Evolutionary conservation across 163 green algal genomes (phyloP), one percentile per base, ranked within the genome.

Genomic region (Prototheca cutis): DNA sequence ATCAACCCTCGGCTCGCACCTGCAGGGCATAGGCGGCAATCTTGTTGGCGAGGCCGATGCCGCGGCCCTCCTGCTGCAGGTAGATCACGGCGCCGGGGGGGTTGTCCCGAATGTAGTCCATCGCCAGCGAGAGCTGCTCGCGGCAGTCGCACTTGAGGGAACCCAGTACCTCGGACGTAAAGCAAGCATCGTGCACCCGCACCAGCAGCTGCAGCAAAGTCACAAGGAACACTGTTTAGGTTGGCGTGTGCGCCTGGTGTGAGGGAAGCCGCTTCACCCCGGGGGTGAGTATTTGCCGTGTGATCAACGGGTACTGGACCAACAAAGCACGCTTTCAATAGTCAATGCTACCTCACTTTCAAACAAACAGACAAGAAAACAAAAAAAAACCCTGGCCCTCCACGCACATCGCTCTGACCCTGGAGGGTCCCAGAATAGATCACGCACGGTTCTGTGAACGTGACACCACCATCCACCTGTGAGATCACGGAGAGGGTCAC

Each of bases 41-140:
- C 55, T 97, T 97, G 75, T 97, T 97, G 28, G 88, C 88, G 31
- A 97, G 77, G 6, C 90, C 90, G 39, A 97, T 95, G 59, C 90
- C 90, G 13, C 90, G 72, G 2, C 90, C 90, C 70, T 97, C 90
- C 72, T 97, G 90, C 72, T 96, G 86, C 63, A 97, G 62, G 72
- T 97, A 97, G 40, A 96, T 90, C 5, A 97, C 80, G 28, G 95
- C 80, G 28, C 90, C 90, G 2, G 68, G 69, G 3, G 63, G 30
- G 34, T 82, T 61, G 18, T 80, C 71, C 24, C 84, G 73, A 52
- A 96, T 94, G 60, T 79, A 88, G 2, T 88, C 56, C 65, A 96
- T 60, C 3, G 90, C 77, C 28, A 94, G 74, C 65, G 86, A 53
- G 60, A 97, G 69, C 81, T 97, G 90, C 68, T 95, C 84, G 6